Evolutionary conservation across 2,329 filamentous ascomycete species (phyloP).

Genomic region (Talaromyces sp.): DNA sequence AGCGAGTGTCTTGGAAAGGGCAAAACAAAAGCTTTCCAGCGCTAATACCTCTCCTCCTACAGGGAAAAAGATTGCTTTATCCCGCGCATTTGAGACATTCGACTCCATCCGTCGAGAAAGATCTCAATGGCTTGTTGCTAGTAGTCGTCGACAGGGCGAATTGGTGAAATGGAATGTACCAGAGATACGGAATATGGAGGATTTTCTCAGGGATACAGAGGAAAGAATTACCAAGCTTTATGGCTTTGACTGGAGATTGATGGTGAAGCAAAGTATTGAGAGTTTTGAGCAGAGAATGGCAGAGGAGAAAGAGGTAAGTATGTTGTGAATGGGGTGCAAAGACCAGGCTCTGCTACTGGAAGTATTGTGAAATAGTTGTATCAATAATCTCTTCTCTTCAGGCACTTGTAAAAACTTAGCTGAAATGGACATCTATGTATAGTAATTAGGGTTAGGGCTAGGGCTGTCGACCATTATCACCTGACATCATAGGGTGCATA

Average conservation of each 20-base stretch:
- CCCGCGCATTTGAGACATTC: constrained; percentile 36
- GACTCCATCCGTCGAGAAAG: constrained; percentile 36
- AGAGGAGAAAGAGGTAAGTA: not conserved
- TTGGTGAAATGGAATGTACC: not conserved
- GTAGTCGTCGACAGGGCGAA: constrained; percentile 25
- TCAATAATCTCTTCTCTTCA: too few relatives aligned
- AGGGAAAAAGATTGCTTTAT: not conserved
- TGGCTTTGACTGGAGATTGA: not conserved
- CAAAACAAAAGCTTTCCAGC: not conserved
- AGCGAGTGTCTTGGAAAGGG: constrained; percentile 15
- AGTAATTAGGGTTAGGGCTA: not conserved
- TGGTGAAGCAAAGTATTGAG: not conserved
- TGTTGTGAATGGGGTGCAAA: too few relatives aligned
- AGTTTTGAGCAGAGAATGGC: not conserved
- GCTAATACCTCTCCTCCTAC: not conserved
- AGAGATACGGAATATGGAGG: not conserved
- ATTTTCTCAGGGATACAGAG: not conserved
- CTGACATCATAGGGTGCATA: not conserved
- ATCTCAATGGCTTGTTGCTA: constrained; percentile 42
- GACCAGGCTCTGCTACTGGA: too few relatives aligned
- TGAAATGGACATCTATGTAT: too few relatives aligned
- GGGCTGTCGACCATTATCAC: not conserved
- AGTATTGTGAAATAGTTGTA: too few relatives aligned
- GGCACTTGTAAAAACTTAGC: too few relatives aligned
- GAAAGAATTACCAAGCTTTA: not conserved